Base-by-base conservation (phyloP, 805 yeast species). In the Cyberlindnera veronae region DNA sequence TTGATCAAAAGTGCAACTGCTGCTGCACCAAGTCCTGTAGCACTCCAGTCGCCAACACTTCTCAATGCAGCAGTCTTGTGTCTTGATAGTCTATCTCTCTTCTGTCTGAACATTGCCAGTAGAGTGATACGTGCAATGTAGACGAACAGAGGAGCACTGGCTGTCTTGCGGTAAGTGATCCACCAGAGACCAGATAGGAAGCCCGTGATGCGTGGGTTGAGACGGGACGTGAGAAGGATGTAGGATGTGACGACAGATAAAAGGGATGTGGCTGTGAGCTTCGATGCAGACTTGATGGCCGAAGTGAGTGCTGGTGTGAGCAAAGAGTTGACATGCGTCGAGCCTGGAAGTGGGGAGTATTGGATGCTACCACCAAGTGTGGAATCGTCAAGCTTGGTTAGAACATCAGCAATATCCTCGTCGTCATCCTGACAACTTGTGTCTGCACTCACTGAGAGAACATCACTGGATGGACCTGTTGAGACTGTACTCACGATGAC, bases 141-240 rank as follows among this genome's bases (percentile, higher is more conserved):
- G 9, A 34, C 34, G 28, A 39, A 33, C 6, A 44, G 9, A 7
- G 30, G 22, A 4, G 33, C 12, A n/a, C 24, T 24, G 1, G 37
- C 40, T 6, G 44, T 26, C n/a, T 37, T 31, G 16, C 39, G 38
- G 18, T 44, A 39, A 6, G 32, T 21, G 18, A 27, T 26, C 38
- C 44, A 44, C 51, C 51, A 47, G 10, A 47, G 32, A 3, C 46
- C 51, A 10, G 51, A 41, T 17, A 47, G 32, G 26, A 44, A 22
- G 2, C 51, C 51, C 22, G 36, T 44, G n/a, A 39, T 6, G n/a
- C 48, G 38, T 17, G 41, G 46, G 10, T 32, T 11, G 3, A 44
- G 15, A 11, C 33, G 34, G 3, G 45, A 41, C 2, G 37, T 44
- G 17, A 41, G 19, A n/a, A 44, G 46, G n/a, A 29, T 6, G 30